A percentile compares a stretch with the other conserved stretches of the same genome.
These are phyloP conservation scores for Diaporthe helianthi DNA, from an alignment of 2,329 filamentous ascomycete genomes.

Conservation along the genomic window DNA sequence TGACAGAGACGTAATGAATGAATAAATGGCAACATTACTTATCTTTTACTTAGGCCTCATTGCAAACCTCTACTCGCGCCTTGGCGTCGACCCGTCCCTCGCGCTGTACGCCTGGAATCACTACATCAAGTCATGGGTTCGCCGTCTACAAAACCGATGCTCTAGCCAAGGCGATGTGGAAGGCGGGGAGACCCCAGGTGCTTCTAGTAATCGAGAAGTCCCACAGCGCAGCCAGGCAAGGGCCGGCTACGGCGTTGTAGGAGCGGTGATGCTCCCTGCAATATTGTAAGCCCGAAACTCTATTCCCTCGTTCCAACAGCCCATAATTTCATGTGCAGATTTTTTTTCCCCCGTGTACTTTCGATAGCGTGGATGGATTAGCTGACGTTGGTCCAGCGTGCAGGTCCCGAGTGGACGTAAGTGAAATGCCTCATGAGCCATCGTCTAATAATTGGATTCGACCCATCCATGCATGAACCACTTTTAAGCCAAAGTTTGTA, in stretches of 20 bases:
- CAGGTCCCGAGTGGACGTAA: background rate
- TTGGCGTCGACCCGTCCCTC: background rate
- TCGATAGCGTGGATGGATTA: too few relatives aligned
- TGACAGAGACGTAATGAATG: too few relatives aligned
- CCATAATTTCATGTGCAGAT: too few relatives aligned
- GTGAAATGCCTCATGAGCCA: background rate
- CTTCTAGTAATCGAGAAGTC: background rate
- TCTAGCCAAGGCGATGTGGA: background rate
- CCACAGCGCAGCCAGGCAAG: background rate
- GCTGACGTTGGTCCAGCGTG: background rate
- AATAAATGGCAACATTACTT: fast-evolving
- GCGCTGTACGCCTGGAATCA: background rate
- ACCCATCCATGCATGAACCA: too few relatives aligned
- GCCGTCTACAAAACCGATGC: background rate
- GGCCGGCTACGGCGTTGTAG: background rate
- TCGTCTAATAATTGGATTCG: background rate
- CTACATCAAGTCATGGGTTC: background rate
- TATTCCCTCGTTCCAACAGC: too few relatives aligned
- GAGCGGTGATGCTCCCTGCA: background rate
- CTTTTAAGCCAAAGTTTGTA: too few relatives aligned
- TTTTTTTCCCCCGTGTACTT: too few relatives aligned
- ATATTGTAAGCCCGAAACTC: background rate
- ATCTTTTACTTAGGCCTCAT: background rate
- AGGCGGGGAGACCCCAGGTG: background rate
- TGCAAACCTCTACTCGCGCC: background rate